Evolutionary conservation across 345 rosid genomes (phyloP).

Genomic region (Gossypium stocksii): DNA sequence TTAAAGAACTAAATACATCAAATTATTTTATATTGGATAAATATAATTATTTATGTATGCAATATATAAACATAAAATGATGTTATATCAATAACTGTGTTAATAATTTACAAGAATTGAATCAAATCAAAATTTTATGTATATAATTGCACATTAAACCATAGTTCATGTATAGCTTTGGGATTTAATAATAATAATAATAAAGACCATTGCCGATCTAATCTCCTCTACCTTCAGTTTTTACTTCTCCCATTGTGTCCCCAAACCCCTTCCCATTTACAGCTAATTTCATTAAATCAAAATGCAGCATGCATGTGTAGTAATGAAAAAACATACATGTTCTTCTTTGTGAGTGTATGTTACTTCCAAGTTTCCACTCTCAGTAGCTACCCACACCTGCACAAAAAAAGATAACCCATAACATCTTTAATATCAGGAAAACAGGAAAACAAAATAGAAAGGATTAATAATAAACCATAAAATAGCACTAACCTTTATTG

Average conservation of each 20-base stretch:
- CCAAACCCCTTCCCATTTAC: not conserved
- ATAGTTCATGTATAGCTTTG: too few species aligned
- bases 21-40: too few species aligned
- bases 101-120: too few species aligned
- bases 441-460: not conserved
- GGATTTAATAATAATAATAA: not conserved
- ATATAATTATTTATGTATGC: too few species aligned
- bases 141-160: too few species aligned
- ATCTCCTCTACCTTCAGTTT: constrained; percentile 2
- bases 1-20: too few species aligned
- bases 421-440: not conserved
- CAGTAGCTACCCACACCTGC: constrained; percentile 91
- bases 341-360: constrained; percentile 89
- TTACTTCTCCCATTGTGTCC: constrained; percentile 1
- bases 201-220: not conserved
- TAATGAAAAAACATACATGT: constrained; percentile 45
- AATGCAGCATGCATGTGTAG: not conserved
- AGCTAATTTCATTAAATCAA: not conserved
- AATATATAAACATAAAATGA: too few species aligned
- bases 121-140: too few species aligned
- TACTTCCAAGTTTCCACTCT: constrained; percentile 89
- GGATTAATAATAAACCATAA: not conserved
- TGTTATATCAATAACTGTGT: too few species aligned
- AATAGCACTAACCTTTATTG: constrained; percentile 57
- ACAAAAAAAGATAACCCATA: constrained; percentile 13